These are phyloP conservation scores for Ophiostoma angusticollis DNA, from an alignment of 2,329 filamentous ascomycete genomes.

Conservation along the genomic window DNA sequence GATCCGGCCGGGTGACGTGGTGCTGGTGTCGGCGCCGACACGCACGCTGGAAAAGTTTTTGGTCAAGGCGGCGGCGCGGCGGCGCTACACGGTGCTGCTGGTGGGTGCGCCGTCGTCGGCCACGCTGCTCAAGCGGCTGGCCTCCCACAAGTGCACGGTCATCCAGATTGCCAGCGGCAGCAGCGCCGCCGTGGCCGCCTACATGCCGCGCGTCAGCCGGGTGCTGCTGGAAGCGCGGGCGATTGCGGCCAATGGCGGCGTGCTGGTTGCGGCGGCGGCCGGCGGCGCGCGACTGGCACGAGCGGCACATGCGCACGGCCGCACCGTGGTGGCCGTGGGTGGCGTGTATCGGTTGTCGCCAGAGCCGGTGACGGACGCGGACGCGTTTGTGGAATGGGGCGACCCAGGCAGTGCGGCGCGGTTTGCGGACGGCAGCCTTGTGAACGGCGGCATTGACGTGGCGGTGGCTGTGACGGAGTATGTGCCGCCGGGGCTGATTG, in stretches of 20 bases:
- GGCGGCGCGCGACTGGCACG: slow-evolving; percentile 76
- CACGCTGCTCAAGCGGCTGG: slow-evolving; percentile 64
- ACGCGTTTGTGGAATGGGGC: slow-evolving; percentile 75
- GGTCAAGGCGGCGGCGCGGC: slow-evolving; percentile 71
- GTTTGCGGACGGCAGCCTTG: slow-evolving; percentile 67
- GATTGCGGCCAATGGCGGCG: slow-evolving; percentile 76
- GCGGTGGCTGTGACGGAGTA: slow-evolving; percentile 73
- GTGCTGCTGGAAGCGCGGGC: slow-evolving; percentile 82
- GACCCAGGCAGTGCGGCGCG: slow-evolving; percentile 63
- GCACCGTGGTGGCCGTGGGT: slow-evolving; percentile 76
- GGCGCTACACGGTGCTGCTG: slow-evolving; percentile 83
- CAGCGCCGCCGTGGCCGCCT: slow-evolving; percentile 75
- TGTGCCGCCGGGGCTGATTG: slow-evolving; percentile 61
- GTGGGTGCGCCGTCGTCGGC: slow-evolving; percentile 28
- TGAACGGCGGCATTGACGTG: slow-evolving; percentile 59
- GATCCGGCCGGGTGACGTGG: slow-evolving; percentile 85
- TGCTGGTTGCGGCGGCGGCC: slow-evolving; percentile 70
- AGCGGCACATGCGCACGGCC: slow-evolving; percentile 69
- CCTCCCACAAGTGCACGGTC: slow-evolving; percentile 64
- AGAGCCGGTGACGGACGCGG: slow-evolving; percentile 72
- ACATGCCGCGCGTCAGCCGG: slow-evolving; percentile 93
- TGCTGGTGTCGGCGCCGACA: slow-evolving; percentile 79
- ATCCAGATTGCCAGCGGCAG: slow-evolving; percentile 77
- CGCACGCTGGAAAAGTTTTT: slow-evolving; percentile 83
- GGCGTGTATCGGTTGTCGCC: slow-evolving; percentile 92